Evolutionary conservation across 2,329 filamentous ascomycete species (phyloP), one percentile per base, ranked within the genome.

Genomic region (Purpureocillium lavendulum): DNA sequence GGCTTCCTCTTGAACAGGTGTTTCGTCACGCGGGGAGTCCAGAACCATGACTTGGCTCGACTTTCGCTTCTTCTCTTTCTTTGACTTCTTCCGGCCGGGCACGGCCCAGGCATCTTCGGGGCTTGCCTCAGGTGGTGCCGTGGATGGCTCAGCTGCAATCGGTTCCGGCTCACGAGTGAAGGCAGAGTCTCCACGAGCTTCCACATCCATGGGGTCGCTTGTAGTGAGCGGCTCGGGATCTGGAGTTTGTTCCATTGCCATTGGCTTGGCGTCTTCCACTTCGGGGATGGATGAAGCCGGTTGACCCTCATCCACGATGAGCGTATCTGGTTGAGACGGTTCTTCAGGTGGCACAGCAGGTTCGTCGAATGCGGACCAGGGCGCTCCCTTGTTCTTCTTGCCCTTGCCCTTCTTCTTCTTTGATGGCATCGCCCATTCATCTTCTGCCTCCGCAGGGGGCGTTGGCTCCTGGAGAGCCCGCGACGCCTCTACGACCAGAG

Each of bases 401-500:
- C 51, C 55, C 41, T 67, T 65, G 50, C 65, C 64, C 10, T 55
- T 53, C 39, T 61, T 61, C 44, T 63, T 61, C 36, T 40, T 49
- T 29, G 7, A 21, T 35, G 17, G 16, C 38, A 30, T 42, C 14
- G 40, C 42, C 49, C 48, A 47, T 17, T 46, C 40, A n/a, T 50
- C 47, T 15, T 43, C 30, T 1, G 30, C 14, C 13, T 30, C 40
- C 5, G 26, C 11, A 13, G 31, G 28, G 9, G 17, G 17, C 11
- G 24, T 16, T n/a, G 31, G 28, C 24, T 26, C 33, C 41, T 36
- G 17, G 30, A 9, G 44, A 42, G 21, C 21, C 10, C 21, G 21
- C 21, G 21, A 26, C 21, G 21, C 21, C 21, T 26, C 21, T 5
- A 10, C 21, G 6, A 6, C 21, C 21, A 26, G 6, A 26, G 21